Base-by-base conservation (phyloP, 139 green algal species). In the Dunaliella sp. region DNA sequence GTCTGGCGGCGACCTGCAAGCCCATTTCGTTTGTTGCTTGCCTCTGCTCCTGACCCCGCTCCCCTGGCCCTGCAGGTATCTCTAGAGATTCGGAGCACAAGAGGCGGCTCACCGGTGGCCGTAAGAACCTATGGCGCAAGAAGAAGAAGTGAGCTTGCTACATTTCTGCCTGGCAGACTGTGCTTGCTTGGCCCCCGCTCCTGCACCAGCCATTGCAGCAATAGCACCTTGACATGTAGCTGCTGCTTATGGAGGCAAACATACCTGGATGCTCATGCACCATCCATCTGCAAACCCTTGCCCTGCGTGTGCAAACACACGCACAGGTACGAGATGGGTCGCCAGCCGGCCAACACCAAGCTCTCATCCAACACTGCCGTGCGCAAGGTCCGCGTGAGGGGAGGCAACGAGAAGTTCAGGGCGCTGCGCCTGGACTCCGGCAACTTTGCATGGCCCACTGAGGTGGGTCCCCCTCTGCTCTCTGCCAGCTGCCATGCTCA, bases 91-190 rank as follows among this genome's bases (percentile, higher is more conserved):
- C 95, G 48, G 90, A 98, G 35, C 97, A 99, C 91, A 99, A 99
- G 95, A 93, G 97, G 85, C 94, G 97, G 48, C 88, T 91, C 38
- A 99, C 97, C 28, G 97, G 97, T 89, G 97, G 97, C 81, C 96
- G 97, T 91, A 98, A 99, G 94, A 97, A 97, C 91, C 88, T 91
- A 88, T 99, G 96, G 96, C 94, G 95, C 88, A 99, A 99, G 95
- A 98, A 98, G 95, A 96, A 97, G 88, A 99, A 99, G 97, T 99
- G 87, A 93, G 96, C 77, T n/a, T n/a, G n/a, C n/a, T n/a, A n/a
- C n/a, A n/a, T n/a, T n/a, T n/a, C n/a, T n/a, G n/a, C n/a, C n/a
- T n/a, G n/a, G n/a, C n/a, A n/a, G 31, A 0, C 36, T 34, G 7
- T 36, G 36, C 12, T 24, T 3, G 79, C 36, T 83, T 83, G 36